A percentile compares a stretch with the other conserved stretches of the same genome.
Conservation (phyloP, 1,284 basidiomycete genomes). For the Apiotrichum sp. region DNA sequence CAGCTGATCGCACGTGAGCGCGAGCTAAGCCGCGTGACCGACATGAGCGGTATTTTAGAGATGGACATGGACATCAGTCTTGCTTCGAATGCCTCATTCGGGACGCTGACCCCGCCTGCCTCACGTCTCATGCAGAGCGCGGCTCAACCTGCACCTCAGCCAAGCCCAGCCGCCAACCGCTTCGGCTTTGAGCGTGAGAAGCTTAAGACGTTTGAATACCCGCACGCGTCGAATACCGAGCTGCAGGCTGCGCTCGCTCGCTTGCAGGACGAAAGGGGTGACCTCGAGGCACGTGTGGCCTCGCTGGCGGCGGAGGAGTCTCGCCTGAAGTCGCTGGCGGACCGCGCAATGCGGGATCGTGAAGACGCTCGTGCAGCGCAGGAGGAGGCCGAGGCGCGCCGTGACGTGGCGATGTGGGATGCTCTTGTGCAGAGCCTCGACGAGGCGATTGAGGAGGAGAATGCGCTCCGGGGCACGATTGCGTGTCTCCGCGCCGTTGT, state of each 20-base stretch:
- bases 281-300: slow-evolving; percentile 7
- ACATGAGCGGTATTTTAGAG: slow-evolving; percentile 4
- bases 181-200: background rate
- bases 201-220: too few species aligned
- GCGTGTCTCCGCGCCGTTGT: background rate
- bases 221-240: background rate
- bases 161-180: background rate
- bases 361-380: background rate
- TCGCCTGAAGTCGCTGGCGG: slow-evolving; percentile 2
- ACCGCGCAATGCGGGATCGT: slow-evolving; percentile 8
- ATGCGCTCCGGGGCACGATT: slow-evolving; percentile 1
- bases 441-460: slow-evolving; percentile 15
- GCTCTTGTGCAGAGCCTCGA: slow-evolving; percentile 5
- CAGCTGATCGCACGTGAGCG: slow-evolving; percentile 6
- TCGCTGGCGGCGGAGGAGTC: slow-evolving; percentile 5
- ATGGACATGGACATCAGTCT: slow-evolving; percentile 13
- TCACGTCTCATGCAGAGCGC: background rate
- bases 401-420: slow-evolving; percentile 11
- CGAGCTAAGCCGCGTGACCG: background rate
- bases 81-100: slow-evolving; percentile 9
- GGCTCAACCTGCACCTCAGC: background rate
- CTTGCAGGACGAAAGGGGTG: slow-evolving; percentile 4
- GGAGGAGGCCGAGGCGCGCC: slow-evolving; percentile 2
- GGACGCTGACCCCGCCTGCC: slow-evolving; percentile 8
- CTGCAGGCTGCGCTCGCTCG: slow-evolving; percentile 3